Conservation (phyloP, 257 asterid species). For the Przewalskia tangutica region DNA sequence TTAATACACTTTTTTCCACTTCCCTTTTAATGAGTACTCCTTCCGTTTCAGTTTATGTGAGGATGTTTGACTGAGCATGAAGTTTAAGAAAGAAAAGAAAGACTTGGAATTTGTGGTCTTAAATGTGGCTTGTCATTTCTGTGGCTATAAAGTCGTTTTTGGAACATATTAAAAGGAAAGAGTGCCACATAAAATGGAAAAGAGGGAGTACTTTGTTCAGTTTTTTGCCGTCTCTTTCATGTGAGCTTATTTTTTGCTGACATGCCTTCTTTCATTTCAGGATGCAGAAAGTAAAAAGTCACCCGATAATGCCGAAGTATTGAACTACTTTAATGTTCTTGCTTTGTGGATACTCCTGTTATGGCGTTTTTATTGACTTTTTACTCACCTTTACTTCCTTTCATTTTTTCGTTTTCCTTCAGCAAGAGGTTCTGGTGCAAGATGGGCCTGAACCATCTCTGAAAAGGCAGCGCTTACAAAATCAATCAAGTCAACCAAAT, state of each 20-base stretch:
- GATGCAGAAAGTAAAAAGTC: conserved; percentile 6
- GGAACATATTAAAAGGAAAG: not conserved
- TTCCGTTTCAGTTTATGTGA: not conserved
- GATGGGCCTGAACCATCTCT: conserved; percentile 7
- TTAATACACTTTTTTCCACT: not conserved
- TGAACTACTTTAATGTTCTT: not conserved
- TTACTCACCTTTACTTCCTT: not conserved
- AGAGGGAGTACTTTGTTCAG: not conserved
- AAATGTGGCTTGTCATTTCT: not conserved
- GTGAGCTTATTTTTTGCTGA: not conserved
- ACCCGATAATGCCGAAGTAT: not conserved
- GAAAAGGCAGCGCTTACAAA: conserved; percentile 5
- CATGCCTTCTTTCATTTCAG: not conserved
- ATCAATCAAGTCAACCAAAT: conserved; percentile 1
- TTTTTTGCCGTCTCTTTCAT: not conserved
- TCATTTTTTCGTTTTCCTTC: not conserved
- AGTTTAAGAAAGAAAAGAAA: not conserved
- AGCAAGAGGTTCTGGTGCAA: not conserved
- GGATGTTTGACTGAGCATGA: not conserved
- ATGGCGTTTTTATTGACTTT: not conserved
- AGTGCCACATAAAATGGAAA: not conserved
- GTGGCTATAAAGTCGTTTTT: not conserved
- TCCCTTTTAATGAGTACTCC: not conserved
- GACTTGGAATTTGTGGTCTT: not conserved
- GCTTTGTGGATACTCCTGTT: not conserved